Base-by-base conservation (phyloP, 2,329 filamentous ascomycete genomes). In the Aspergillus awamori region DNA sequence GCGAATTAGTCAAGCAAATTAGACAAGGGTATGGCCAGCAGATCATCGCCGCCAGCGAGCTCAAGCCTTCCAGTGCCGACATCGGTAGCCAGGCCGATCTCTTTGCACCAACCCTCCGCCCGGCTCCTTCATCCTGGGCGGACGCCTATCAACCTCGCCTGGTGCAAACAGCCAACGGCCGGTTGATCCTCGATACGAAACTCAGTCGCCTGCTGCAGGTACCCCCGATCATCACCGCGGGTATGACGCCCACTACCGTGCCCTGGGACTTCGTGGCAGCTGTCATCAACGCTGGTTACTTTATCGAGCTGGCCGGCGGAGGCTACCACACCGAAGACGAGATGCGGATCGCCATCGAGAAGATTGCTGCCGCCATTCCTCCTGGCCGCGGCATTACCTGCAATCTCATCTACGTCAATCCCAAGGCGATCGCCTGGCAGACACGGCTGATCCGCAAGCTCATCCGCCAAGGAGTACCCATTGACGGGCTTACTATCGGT, bases 311-410 rank as follows among this genome's bases (percentile, higher is more conserved):
- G 45, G 45, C 45, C 11, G 45, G 45, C 5, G 45, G 45, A 10
- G 45, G 45, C 45, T 49, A 49, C 45, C 45, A 49, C 24, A 49
- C 45, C 22, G 45, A 49, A 15, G 45, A 49, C 22, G 45, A 49
- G 45, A 49, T 49, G 45, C 45, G 45, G 15, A 5, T 49, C 13
- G 45, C 45, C 45, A 49, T 49, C 45, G 24, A 26, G 13, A 49
- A 49, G 24, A 30, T 49, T 15, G 24, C 24, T 11, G 24, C 45
- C 24, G 13, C 20, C 24, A 49, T 49, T 15, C 15, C 45, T 15
- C 10, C 45, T 13, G 45, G 45, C 10, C 45, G 45, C 13, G 24
- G 45, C 24, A 49, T 49, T 24, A 49, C 45, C 45, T 49, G 45
- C 45, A 49, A 49, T 15, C 45, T 49, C 22, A 49, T 49, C 45